Evolutionary conservation across 1,139 yeast genomes (phyloP), one percentile per base, ranked within the genome.

Genomic region (Scheffersomyces cryptocercus): DNA sequence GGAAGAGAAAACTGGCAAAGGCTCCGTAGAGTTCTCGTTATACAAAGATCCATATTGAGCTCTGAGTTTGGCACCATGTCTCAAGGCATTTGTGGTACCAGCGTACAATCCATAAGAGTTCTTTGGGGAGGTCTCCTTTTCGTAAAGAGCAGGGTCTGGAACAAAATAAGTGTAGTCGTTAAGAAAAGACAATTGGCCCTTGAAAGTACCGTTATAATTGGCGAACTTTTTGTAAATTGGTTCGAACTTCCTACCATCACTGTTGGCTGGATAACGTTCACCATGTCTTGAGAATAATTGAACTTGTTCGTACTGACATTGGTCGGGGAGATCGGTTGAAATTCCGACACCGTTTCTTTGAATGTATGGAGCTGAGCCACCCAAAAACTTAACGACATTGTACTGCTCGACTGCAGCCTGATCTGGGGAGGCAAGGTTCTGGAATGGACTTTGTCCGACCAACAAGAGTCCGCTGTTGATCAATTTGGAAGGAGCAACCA

Each of bases 251-350:
- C 41, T 45, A 6, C 70, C 70, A 14, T 53, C 61, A 5, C 55
- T 43, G 12, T 51, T 43, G 2, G 65, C 61, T 6, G 75, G 75
- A 47, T 53, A 69, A 41, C 74, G 54, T 46, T 68, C 74, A 1
- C 74, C 75, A 40, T 69, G 75, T 54, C 75, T 61, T 51, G 65
- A 58, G 34, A 58, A 44, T 37, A 64, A 55, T 42, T 69, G 74
- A 7, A 67, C 72, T 43, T 67, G 73, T 44, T 67, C 71, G 38
- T 68, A 45, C 4, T 54, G 53, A 49, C 73, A 67, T 39, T 61
- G 58, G 5, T 51, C 55, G 1, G 75, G 75, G 10, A 64, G 52
- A 15, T 61, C 65, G 11, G 70, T 60, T 24, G 64, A 58, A 20
- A 69, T 68, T 0, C 74, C 74, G 45, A 49, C 59, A 0, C 74